Evolutionary conservation across 2,329 filamentous ascomycete genomes (phyloP).

Genomic region (Paecilomyces variotii): DNA sequence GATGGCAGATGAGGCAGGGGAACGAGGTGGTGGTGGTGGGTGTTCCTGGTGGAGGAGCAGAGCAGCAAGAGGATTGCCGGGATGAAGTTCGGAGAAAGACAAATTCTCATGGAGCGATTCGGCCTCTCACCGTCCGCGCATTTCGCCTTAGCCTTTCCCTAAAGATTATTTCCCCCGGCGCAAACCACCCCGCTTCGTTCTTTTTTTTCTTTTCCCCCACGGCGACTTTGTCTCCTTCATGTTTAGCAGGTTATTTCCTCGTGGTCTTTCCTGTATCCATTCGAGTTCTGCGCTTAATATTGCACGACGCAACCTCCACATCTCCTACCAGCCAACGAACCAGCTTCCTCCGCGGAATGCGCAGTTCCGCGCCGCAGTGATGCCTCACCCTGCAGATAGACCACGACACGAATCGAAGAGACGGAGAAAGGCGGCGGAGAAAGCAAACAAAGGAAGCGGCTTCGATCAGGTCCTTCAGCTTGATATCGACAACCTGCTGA

Average conservation of each 20-base stretch:
- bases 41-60: neutral
- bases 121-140: slow-evolving; percentile 2
- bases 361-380: slow-evolving; percentile 15
- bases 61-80: slow-evolving; percentile 1
- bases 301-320: neutral
- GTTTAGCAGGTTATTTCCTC: neutral
- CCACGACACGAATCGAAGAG: slow-evolving; percentile 17
- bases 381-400: slow-evolving; percentile 21
- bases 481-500: slow-evolving; percentile 48
- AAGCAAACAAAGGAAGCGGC: slow-evolving; percentile 54
- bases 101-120: slow-evolving; percentile 13
- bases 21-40: neutral
- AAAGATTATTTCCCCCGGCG: neutral
- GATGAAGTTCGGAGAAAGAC: slow-evolving; percentile 6
- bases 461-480: slow-evolving; percentile 58
- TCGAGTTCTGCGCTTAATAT: neutral
- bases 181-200: slow-evolving; percentile 1
- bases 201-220: neutral
- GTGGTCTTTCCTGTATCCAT: neutral
- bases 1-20: slow-evolving; percentile 1
- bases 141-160: neutral
- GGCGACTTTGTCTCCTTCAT: neutral
- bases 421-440: slow-evolving; percentile 44
- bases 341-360: slow-evolving; percentile 10
- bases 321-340: neutral